Evolutionary conservation across 2,329 filamentous ascomycete genomes (phyloP), one percentile per base, ranked within the genome.

Genomic region (Whalleya microplaca): DNA sequence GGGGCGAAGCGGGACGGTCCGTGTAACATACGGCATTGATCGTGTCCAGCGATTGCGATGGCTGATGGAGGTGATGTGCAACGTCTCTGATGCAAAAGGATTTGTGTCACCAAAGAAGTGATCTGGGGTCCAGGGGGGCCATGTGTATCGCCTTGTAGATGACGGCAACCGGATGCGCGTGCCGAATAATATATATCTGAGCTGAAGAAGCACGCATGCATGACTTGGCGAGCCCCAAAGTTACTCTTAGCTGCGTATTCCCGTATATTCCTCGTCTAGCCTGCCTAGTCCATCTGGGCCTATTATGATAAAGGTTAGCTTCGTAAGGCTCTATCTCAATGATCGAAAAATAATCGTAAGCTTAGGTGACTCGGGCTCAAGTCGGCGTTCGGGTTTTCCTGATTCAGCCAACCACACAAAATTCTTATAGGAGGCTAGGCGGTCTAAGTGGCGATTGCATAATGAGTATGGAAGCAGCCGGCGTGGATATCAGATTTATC

Each of bases 1-100:
- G 58, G 54, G 58, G 45, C 48, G 16, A 18, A 19, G 2, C 41
- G 41, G 43, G 23, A 46, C 19, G 44, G 45, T 12, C 21, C 29
- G 50, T 54, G 50, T 41, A 52, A 48, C 53, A 18, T 7, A 20
- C 45, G 41, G 41, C 48, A 52, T 42, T 45, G 32, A 50, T 49
- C 23, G 19, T 49, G 27, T 41, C 45, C 53, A 53, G 48, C 45
- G 18, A 19, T 42, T 47, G 16, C 9, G 12, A 12, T 19, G 9
- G 3, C 45, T 14, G 21, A 41, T 14, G 43, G 53, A 47, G 16
- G 49, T 45, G 40, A 14, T 40, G 40, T 56, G 50, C 49, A 6
- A 59, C 53, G 32, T 48, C 45, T 45, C 19, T 19, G 56, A 50
- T 41, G 45, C 44, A 42, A 27, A 14, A 55, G 19, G 18, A 16